Conservation (phyloP, 495 filamentous ascomycete species). For the Aspergillus affinis region DNA sequence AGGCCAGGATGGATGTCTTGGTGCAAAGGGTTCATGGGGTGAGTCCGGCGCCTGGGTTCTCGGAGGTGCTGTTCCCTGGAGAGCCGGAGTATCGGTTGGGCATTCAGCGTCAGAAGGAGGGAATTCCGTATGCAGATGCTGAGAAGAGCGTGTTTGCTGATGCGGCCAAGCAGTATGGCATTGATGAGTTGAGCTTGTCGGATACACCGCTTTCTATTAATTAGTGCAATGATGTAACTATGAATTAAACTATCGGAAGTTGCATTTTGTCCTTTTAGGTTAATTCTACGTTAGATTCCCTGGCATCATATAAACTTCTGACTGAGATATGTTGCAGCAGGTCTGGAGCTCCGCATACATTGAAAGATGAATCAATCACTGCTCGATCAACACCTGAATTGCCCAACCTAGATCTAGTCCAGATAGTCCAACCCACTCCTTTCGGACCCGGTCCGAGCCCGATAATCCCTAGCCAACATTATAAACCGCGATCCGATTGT, state of each 20-base stretch:
- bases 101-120: conserved; percentile 11
- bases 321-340: too few species aligned
- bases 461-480: too few species aligned
- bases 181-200: conserved; percentile 11
- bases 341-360: too few species aligned
- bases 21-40: conserved; percentile 15
- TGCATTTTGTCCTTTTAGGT: neutral
- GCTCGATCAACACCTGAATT: too few species aligned
- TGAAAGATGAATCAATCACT: too few species aligned
- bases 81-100: conserved; percentile 13
- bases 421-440: neutral
- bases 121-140: conserved; percentile 18
- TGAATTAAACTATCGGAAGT: too few species aligned
- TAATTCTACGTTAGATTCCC: neutral
- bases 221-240: neutral
- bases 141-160: conserved; percentile 16
- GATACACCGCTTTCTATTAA: conserved; percentile 6
- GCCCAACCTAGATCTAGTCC: too few species aligned
- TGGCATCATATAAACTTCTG: neutral
- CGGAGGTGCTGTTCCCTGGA: conserved; percentile 13
- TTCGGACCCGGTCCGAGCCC: too few species aligned
- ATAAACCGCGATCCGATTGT: too few species aligned
- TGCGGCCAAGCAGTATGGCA: conserved; percentile 15
- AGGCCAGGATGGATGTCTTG: conserved; percentile 21
- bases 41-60: conserved; percentile 13